Conservation (phyloP, 805 yeast species). For the Saccharomycopsis guyanensis region DNA sequence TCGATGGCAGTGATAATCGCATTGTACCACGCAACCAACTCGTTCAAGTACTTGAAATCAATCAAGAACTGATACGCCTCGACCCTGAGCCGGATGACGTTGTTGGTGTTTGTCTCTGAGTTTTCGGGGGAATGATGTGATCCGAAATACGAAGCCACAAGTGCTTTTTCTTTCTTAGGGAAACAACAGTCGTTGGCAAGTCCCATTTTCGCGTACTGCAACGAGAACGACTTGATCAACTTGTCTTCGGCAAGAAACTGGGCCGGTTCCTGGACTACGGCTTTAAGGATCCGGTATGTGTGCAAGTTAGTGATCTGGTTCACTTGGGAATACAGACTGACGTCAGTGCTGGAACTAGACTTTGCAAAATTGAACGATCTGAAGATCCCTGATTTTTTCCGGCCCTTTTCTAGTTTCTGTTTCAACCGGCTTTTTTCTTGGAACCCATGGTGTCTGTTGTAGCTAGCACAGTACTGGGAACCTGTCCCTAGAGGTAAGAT, state of each 20-base stretch:
- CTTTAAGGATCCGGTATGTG: conserved; percentile 11
- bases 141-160: conserved; percentile 6
- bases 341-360: not conserved
- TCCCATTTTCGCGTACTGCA: conserved; percentile 20
- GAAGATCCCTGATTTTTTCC: conserved; percentile 12
- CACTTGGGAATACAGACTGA: not conserved
- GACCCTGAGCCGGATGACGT: conserved; percentile 14
- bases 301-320: conserved; percentile 13
- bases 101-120: conserved; percentile 4
- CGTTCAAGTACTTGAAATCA: conserved; percentile 19
- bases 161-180: conserved; percentile 8
- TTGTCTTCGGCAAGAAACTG: conserved; percentile 3
- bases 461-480: conserved; percentile 14
- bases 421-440: conserved; percentile 11
- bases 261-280: conserved; percentile 11
- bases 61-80: conserved; percentile 18
- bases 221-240: conserved; percentile 14
- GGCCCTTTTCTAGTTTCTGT: conserved; percentile 3
- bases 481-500: conserved; percentile 15
- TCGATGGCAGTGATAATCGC: conserved; percentile 70
- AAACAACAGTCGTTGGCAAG: conserved; percentile 18
- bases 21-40: conserved; percentile 32
- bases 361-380: conserved; percentile 1
- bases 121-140: not conserved
- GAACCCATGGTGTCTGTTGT: conserved; percentile 16